Base-by-base conservation (phyloP, 108 stramenopile genomes). In the Cyclotella kingstonii region DNA sequence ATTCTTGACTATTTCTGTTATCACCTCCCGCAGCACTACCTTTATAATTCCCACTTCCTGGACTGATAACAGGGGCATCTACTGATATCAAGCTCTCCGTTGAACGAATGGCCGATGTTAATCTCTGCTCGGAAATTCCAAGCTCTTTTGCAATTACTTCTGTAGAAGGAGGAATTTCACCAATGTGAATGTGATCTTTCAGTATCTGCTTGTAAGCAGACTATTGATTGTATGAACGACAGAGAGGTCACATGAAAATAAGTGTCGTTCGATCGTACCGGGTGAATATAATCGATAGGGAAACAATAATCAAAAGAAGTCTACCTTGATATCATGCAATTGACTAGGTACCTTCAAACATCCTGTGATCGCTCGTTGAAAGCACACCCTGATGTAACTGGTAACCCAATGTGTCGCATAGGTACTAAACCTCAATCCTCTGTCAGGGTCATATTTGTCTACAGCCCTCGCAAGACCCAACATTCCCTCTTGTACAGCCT, bases 371-470 rank as follows among this genome's bases (percentile, higher is more conserved):
- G 84, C 81, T 8, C 52, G 28, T 41, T 87, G 77, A 55, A 85
- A 86, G 51, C 81, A 82, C 0, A 68, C 42, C 10, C 90, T 78
- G 0, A 92, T 75, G 26, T 81, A 85, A 46, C 75, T 80, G 6
- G 83, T 85, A 29, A 95, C 73, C 89, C 90, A 95, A 52, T 79
- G 77, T 1, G 94, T 91, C 4, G 94, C 86, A 60, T 95, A 95
- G 11, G 94, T 95, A 19, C 70, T 65, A 48, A 95, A 95, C 27
- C 81, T 62, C 25, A 84, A 61, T 7, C 84, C 84, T 18, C 83
- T 55, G 38, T 74, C 75, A 2, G 84, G 82, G 27, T 92, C 84
- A 47, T 74, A 95, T 29, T 81, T 82, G 54, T 92, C 90, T 15
- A 82, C 88, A 0, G 94, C 94, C 18, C 70, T 68, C 5, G 85